phyloP scores from a whole-genome alignment of 108 stramenopile species.

The Skeletonema marinoi region DNA sequence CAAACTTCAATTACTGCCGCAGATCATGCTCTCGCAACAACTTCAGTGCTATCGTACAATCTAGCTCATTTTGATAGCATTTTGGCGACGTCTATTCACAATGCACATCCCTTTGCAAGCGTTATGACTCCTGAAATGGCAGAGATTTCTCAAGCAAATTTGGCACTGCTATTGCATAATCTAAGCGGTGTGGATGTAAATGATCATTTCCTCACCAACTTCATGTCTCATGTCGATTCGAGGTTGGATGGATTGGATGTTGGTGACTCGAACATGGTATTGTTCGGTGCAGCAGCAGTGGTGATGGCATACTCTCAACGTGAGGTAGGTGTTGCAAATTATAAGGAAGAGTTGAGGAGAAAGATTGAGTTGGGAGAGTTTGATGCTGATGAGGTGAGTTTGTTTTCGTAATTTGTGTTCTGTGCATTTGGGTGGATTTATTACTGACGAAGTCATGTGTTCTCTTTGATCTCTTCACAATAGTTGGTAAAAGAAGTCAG shows the following conservation, averaged over 20 bases:
- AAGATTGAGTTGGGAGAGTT: conserved; percentile 12
- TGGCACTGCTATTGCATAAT: conserved; percentile 7
- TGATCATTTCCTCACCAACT: not conserved
- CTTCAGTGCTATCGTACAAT: not conserved
- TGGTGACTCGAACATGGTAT: conserved; percentile 6
- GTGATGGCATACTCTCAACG: conserved; percentile 16
- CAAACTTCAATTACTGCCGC: conserved; percentile 13
- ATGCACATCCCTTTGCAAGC: not conserved
- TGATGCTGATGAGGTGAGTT: conserved; percentile 19
- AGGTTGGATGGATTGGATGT: conserved; percentile 8
- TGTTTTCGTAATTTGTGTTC: not conserved
- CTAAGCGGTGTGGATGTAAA: not conserved
- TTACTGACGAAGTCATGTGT: not conserved
- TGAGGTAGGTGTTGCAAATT: conserved; percentile 2
- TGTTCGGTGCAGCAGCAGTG: conserved; percentile 9
- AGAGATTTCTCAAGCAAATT: not conserved
- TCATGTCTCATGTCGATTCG: conserved; percentile 5
- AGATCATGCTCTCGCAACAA: conserved; percentile 1
- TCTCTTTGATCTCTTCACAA: no score
- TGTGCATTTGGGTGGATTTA: not conserved
- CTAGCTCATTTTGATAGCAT: conserved; percentile 3
- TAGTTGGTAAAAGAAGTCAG: conserved; percentile 21
- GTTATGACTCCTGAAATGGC: not conserved
- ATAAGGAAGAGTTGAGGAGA: conserved; percentile 2
- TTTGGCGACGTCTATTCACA: conserved; percentile 6